Conservation (phyloP, 176 grass and related monocot species). For the Carex cristatella region DNA sequence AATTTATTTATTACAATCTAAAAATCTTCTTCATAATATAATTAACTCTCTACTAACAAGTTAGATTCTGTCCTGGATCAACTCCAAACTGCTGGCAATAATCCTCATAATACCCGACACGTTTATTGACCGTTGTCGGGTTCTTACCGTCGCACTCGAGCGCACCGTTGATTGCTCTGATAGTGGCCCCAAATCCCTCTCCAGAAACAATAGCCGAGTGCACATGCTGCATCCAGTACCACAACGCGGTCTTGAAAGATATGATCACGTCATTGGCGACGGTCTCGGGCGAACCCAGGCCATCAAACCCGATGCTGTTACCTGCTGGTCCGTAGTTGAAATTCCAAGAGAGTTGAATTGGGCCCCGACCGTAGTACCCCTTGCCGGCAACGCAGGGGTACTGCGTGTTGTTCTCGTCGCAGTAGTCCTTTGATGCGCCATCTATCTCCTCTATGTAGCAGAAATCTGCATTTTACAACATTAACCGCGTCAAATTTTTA, state of each 20-base stretch:
- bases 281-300: slow-evolving; percentile 54
- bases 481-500: background rate
- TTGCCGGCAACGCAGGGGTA: slow-evolving; percentile 60
- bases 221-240: slow-evolving; percentile 71
- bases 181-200: slow-evolving; percentile 40
- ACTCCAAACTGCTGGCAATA: slow-evolving; percentile 77
- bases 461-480: slow-evolving; percentile 40
- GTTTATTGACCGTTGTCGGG: slow-evolving; percentile 19
- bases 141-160: slow-evolving; percentile 73
- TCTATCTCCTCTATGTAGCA: slow-evolving; percentile 96
- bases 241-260: slow-evolving; percentile 68
- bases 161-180: slow-evolving; percentile 25
- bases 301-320: slow-evolving; percentile 71
- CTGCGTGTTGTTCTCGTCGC: slow-evolving; percentile 33
- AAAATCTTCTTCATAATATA: background rate
- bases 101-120: slow-evolving; percentile 62
- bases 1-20: slow-evolving; percentile 1
- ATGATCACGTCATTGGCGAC: slow-evolving; percentile 51
- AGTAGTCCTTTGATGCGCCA: slow-evolving; percentile 74
- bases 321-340: slow-evolving; percentile 85
- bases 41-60: slow-evolving; percentile 29
- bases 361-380: slow-evolving; percentile 71
- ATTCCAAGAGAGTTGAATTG: slow-evolving; percentile 88
- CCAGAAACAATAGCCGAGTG: slow-evolving; percentile 39
- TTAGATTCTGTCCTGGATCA: slow-evolving; percentile 61